These are phyloP conservation scores for Xylaria sp. DNA, from an alignment of 2,329 filamentous ascomycete species.

Conservation along the genomic window DNA sequence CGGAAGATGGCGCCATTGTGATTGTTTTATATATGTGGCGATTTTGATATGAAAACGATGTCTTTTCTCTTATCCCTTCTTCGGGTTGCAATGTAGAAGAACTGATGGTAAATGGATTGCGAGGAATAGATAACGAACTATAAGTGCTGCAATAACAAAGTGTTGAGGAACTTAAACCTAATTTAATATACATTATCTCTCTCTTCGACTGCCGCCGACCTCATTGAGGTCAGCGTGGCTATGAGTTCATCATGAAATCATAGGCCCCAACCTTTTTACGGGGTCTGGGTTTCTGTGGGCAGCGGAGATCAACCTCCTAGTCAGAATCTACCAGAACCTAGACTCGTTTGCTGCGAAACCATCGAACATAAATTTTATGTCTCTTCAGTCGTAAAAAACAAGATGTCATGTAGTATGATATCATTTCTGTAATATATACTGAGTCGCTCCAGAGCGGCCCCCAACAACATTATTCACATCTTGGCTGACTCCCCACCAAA, in stretches of 20 bases:
- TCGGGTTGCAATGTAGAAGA: not conserved
- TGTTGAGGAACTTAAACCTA: not conserved
- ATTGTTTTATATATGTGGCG: not conserved
- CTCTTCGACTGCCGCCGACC: constrained; percentile 27
- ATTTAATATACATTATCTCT: not conserved
- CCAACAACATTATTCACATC: not conserved
- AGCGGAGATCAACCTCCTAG: constrained; percentile 18
- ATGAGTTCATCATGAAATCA: constrained; percentile 47
- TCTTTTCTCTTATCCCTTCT: not conserved
- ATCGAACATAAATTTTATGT: not conserved
- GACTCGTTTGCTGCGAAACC: not conserved
- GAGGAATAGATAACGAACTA: not conserved
- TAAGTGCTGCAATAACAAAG: not conserved
- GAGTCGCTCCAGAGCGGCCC: not conserved
- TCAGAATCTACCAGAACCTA: not conserved
- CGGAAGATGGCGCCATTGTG: constrained; percentile 48
- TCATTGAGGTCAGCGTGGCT: constrained; percentile 37
- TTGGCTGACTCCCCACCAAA: not conserved
- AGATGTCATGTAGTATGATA: constrained; percentile 11
- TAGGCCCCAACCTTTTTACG: constrained; percentile 35
- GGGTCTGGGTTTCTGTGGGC: not conserved
- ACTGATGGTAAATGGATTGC: not conserved
- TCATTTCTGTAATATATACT: constrained; percentile 8
- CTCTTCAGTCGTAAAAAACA: not conserved
- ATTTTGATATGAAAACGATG: not conserved